These are phyloP conservation scores for Fonsecaea erecta DNA, from an alignment of 2,329 filamentous ascomycete genomes.

Conservation along the genomic window DNA sequence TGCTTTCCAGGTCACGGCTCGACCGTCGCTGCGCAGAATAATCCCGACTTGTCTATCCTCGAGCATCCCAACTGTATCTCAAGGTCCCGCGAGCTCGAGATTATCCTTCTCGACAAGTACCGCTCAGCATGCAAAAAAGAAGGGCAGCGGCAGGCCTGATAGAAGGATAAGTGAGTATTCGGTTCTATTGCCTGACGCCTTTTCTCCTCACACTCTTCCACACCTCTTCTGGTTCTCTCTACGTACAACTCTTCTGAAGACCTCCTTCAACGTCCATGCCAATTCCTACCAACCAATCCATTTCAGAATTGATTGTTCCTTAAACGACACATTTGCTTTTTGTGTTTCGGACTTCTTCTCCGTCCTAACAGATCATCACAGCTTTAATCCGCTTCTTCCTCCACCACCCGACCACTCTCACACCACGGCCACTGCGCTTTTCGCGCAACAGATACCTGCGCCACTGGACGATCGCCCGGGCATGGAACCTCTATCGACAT, in stretches of 20 bases:
- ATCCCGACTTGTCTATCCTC: constrained; percentile 27
- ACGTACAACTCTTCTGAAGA: background rate
- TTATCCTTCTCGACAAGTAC: constrained; percentile 48
- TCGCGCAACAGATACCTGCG: constrained; percentile 83
- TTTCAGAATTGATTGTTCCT: background rate
- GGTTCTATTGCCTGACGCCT: constrained; percentile 13
- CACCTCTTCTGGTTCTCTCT: background rate
- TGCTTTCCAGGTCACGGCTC: constrained; percentile 51
- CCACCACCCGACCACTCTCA: constrained; percentile 64
- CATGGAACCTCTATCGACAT: constrained; percentile 81
- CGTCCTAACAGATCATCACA: constrained; percentile 40
- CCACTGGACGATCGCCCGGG: constrained; percentile 99
- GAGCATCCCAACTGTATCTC: constrained; percentile 42
- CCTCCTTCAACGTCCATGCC: background rate
- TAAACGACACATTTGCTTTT: background rate
- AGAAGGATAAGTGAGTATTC: constrained; percentile 52
- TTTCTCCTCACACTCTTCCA: background rate
- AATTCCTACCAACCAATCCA: background rate
- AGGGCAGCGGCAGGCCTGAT: constrained; percentile 41
- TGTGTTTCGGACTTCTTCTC: constrained; percentile 25
- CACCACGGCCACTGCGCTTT: constrained; percentile 79
- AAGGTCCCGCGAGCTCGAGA: background rate
- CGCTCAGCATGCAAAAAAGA: constrained; percentile 45
- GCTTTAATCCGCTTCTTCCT: constrained; percentile 72
- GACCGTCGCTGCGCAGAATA: constrained; percentile 28